These are phyloP conservation scores for Arthrobotrys iridis DNA, from an alignment of 2,329 filamentous ascomycete species.

Conservation along the genomic window DNA sequence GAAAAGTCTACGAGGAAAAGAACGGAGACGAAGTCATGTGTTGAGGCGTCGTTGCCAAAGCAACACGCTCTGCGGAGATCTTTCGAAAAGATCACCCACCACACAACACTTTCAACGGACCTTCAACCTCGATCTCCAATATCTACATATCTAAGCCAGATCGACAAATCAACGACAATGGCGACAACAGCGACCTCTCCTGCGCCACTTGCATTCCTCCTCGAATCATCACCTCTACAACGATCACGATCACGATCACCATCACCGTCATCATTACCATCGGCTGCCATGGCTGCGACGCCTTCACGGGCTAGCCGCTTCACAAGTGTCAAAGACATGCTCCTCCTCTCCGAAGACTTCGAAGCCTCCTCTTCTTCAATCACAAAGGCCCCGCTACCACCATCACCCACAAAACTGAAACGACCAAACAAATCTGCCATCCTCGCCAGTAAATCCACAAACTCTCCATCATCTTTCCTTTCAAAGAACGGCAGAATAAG, in stretches of 20 bases:
- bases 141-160: neutral
- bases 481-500: slow-evolving; percentile 33
- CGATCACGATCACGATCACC: neutral
- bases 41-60: slow-evolving; percentile 53
- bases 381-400: neutral
- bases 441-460: slow-evolving; percentile 26
- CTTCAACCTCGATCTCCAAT: neutral
- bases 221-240: neutral
- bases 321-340: slow-evolving; percentile 45
- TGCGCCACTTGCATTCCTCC: no score
- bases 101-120: neutral
- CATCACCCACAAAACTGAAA: slow-evolving; percentile 13
- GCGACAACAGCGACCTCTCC: neutral
- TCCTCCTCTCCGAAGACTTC: neutral
- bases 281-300: neutral
- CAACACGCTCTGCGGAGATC: slow-evolving; percentile 25
- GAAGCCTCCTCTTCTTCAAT: neutral
- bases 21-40: slow-evolving; percentile 50
- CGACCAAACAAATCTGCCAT: slow-evolving; percentile 27
- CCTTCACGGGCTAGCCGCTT: slow-evolving; percentile 36
- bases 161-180: slow-evolving; percentile 1
- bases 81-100: slow-evolving; percentile 5
- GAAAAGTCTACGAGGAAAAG: neutral
- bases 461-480: slow-evolving; percentile 14
- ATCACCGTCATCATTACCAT: neutral